These are phyloP conservation scores for Mortierella claussenii DNA, from an alignment of 192 early-diverging fungal genomes.

Conservation along the genomic window DNA sequence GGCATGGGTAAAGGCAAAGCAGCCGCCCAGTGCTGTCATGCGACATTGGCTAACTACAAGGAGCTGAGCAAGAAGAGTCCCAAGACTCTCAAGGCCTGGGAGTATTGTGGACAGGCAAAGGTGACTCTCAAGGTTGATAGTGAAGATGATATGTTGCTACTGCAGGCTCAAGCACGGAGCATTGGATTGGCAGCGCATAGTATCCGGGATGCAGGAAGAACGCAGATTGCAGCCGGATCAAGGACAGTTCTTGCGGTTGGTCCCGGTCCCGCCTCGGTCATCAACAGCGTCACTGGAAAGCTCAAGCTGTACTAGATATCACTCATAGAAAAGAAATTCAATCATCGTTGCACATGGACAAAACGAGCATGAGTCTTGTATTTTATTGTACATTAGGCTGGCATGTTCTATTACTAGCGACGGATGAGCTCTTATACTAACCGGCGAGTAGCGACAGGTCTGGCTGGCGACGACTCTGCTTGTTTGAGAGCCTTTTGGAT, in stretches of 20 bases:
- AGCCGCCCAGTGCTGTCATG: conserved; percentile 95
- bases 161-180: conserved; percentile 70
- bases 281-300: conserved; percentile 42
- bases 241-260: conserved; percentile 94
- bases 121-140: conserved; percentile 80
- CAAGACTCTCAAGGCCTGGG: conserved; percentile 72
- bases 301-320: conserved; percentile 36
- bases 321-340: neutral
- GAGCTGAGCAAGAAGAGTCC: conserved; percentile 59
- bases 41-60: conserved; percentile 87
- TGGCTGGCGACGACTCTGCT: conserved; percentile 39
- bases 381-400: neutral
- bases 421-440: conserved; percentile 13
- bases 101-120: conserved; percentile 84
- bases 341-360: neutral
- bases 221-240: conserved; percentile 92
- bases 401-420: too few species aligned
- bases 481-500: conserved; percentile 59
- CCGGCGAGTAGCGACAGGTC: neutral
- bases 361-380: neutral
- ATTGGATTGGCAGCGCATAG: conserved; percentile 73
- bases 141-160: conserved; percentile 82
- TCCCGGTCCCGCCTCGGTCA: conserved; percentile 69
- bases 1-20: conserved; percentile 96
- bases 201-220: conserved; percentile 93